Percentiles rank a stretch among this genome's conserved stretches.
These are phyloP conservation scores for Candida loeiensis DNA, from an alignment of 805 yeast species.

Conservation along the genomic window DNA sequence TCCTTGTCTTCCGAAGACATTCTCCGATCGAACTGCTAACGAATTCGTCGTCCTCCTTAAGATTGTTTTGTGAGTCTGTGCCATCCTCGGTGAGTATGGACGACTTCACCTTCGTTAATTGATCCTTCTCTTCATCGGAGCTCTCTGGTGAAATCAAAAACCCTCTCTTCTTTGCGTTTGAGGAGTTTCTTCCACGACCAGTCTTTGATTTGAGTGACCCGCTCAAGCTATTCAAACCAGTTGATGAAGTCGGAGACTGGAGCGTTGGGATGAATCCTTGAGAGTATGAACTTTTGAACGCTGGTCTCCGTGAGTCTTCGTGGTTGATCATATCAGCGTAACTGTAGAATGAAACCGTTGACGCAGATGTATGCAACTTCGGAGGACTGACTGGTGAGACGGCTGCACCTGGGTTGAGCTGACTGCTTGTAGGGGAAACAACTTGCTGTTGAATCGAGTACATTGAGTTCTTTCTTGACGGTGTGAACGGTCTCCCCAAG, in stretches of 20 bases:
- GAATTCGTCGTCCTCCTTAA: conserved; percentile 29
- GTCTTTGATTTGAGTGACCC: conserved; percentile 3
- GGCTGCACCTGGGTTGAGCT: conserved; percentile 13
- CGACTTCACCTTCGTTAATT: neutral
- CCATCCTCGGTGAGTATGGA: neutral
- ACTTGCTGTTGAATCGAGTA: conserved; percentile 20
- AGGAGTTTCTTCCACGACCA: conserved; percentile 1
- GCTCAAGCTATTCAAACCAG: conserved; percentile 4
- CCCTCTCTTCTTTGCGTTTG: conserved; percentile 9
- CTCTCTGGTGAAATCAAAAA: conserved; percentile 26
- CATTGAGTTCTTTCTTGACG: conserved; percentile 38
- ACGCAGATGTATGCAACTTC: conserved; percentile 31
- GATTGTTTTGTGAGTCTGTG: neutral
- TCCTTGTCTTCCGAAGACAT: conserved; percentile 36
- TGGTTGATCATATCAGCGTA: conserved; percentile 76
- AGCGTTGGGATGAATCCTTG: conserved; percentile 32
- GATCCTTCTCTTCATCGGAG: conserved; percentile 16
- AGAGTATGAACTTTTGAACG: conserved; percentile 37
- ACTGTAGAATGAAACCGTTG: conserved; percentile 56
- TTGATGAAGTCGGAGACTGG: conserved; percentile 8
- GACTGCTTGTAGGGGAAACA: conserved; percentile 9
- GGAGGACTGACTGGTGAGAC: conserved; percentile 40
- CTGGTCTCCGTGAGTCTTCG: conserved; percentile 69
- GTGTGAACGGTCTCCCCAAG: conserved; percentile 39
- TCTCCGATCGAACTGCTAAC: conserved; percentile 38